Conservation (phyloP, 1,284 basidiomycete genomes). For the Xerocomus amazonicus region DNA sequence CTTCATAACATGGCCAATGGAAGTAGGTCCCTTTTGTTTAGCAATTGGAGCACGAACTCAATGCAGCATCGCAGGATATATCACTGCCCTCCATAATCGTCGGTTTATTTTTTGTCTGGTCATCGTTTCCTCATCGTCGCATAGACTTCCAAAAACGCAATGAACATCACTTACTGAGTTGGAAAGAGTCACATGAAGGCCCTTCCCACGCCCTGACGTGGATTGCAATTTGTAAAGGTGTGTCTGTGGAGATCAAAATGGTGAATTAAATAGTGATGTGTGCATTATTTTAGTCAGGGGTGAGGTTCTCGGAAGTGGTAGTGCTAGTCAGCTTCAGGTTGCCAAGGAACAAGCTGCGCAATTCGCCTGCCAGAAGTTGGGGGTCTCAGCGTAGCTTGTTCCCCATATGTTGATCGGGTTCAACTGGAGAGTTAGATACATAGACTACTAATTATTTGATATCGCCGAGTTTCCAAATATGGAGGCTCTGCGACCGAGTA, state of each 20-base stretch:
- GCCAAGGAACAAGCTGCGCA: conserved; percentile 52
- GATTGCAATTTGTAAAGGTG: conserved; percentile 56
- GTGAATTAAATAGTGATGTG: not conserved
- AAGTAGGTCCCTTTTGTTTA: conserved; percentile 15
- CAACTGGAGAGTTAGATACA: not conserved
- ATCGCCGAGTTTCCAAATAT: conserved; percentile 35
- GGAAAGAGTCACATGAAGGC: conserved; percentile 38
- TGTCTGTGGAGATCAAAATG: conserved; percentile 11
- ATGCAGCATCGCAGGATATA: conserved; percentile 32
- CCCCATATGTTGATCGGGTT: not conserved
- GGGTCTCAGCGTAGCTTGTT: conserved; percentile 15
- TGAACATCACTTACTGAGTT: conserved; percentile 36
- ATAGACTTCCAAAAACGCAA: conserved; percentile 43
- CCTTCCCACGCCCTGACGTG: conserved; percentile 42
- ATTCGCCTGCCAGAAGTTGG: conserved; percentile 39
- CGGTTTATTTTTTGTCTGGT: conserved; percentile 17
- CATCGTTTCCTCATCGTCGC: not conserved
- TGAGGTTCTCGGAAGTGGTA: conserved; percentile 43
- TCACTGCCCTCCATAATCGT: conserved; percentile 54
- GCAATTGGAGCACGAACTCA: conserved; percentile 10
- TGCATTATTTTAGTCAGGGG: conserved; percentile 42
- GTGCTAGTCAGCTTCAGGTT: conserved; percentile 37
- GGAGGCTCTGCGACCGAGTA: conserved; percentile 9
- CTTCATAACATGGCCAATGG: conserved; percentile 18
- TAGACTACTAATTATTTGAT: not conserved